Evolutionary conservation across 2,329 filamentous ascomycete genomes (phyloP), one percentile per base, ranked within the genome.

Genomic region (Aspergillus transmontanensis): DNA sequence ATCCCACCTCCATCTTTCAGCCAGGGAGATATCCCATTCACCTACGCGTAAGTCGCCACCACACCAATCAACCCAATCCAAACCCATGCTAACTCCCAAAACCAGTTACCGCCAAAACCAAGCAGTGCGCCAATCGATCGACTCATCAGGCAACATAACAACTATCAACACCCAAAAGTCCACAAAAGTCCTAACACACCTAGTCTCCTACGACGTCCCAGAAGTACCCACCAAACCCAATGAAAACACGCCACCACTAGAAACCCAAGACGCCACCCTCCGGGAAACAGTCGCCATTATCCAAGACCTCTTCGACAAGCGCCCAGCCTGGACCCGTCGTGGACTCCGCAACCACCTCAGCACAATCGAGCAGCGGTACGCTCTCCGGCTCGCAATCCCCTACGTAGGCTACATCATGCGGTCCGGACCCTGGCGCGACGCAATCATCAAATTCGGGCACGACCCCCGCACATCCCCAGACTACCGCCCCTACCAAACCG

Each of bases 361-460:
- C 6, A 78, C 79, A 39, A 78, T 79, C 65, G 80, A 84, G 56
- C 82, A 83, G 63, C 82, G 84, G 30, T 82, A 83, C 59, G 78
- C 81, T 21, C 80, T 97, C 64, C 90, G 92, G 71, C 86, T 90
- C 73, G 91, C 91, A 54, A 86, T 94, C 58, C 90, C 93, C 66
- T 94, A 95, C 71, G 88, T 92, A 5, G 93, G 91, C 10, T 99
- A 97, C 79, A 92, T 94, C 78, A 97, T 98, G 83, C 90, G 91
- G 63, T 93, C 91, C 26, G 95, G 95, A 0, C 94, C 95, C 0
- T 99, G 93, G 90, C 87, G 93, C 66, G 94, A 98, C 76, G 89
- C 91, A 3, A 88, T 97, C 59, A 87, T 97, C 66, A 88, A 86
- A 54, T 95, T 94, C 76, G 94, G 94, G 11, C 79, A 96, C 23